Evolutionary conservation across 2,329 filamentous ascomycete genomes (phyloP).

Genomic region (Aspergillus costaricaensis): DNA sequence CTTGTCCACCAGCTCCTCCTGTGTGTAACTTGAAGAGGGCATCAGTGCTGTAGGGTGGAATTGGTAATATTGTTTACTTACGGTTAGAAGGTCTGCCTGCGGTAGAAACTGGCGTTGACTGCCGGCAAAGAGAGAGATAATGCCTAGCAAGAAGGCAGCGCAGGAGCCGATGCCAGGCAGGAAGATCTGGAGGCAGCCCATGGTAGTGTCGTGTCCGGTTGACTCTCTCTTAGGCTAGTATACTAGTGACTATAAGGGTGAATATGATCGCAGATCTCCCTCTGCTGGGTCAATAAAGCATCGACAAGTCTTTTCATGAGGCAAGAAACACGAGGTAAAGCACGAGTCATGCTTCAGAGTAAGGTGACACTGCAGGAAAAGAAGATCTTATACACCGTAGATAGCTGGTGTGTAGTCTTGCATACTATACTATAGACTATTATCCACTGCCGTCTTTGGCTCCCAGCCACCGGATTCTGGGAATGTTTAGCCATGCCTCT

Average conservation of each 20-base stretch:
- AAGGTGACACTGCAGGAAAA: neutral
- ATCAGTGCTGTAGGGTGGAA: neutral
- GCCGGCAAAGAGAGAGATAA: constrained; percentile 9
- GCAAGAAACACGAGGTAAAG: neutral
- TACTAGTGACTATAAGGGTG: neutral
- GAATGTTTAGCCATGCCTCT: neutral
- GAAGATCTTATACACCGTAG: neutral
- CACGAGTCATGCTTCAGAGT: neutral
- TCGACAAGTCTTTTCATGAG: neutral
- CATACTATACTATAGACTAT: too few relatives aligned
- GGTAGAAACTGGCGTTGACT: constrained; percentile 11
- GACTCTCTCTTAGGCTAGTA: neutral
- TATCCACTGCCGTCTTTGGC: neutral
- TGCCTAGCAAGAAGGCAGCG: constrained; percentile 6
- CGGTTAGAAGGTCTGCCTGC: constrained; percentile 8
- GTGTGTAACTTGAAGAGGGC: neutral
- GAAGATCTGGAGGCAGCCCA: neutral
- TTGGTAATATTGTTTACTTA: neutral
- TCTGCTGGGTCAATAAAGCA: neutral
- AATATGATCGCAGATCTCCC: neutral
- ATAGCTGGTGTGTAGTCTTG: too few relatives aligned
- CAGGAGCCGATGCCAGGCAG: constrained; percentile 7
- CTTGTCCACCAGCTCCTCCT: neutral
- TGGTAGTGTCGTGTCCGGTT: neutral
- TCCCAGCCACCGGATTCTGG: neutral